A percentile compares a stretch with the other conserved stretches of the same genome.
Conservation (phyloP, 208 protist species). For the Trichomonas gallinae region DNA sequence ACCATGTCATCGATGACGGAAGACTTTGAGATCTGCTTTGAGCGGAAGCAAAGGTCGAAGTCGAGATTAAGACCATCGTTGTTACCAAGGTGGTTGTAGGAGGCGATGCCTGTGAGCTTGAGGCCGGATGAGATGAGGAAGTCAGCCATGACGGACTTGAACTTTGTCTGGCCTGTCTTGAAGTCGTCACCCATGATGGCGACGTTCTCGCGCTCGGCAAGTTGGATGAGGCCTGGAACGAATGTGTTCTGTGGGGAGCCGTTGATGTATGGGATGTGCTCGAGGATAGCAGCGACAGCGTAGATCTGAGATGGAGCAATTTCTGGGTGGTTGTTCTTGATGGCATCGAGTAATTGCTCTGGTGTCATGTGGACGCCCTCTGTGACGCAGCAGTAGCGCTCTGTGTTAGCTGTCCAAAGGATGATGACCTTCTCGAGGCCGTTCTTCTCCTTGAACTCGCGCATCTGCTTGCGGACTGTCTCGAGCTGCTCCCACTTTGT, state of each 20-base stretch:
- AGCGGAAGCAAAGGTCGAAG: conserved; percentile 41
- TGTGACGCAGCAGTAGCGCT: conserved; percentile 73
- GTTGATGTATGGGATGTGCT: conserved; percentile 89
- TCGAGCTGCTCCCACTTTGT: conserved; percentile 76
- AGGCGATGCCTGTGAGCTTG: conserved; percentile 66
- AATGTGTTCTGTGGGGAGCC: conserved; percentile 96
- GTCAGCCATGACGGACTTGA: conserved; percentile 92
- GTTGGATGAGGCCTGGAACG: conserved; percentile 58
- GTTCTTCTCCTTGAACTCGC: conserved; percentile 59
- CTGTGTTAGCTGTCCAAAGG: conserved; percentile 94
- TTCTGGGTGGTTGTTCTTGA: conserved; percentile 57
- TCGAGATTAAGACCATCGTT: conserved; percentile 94
- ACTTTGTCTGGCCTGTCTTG: conserved; percentile 98
- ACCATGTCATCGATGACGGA: conserved; percentile 98
- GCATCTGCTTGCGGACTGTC: conserved; percentile 75
- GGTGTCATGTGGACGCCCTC: conserved; percentile 79
- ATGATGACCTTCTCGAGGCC: conserved; percentile 83
- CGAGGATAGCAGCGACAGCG: conserved; percentile 81
- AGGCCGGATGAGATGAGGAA: conserved; percentile 86
- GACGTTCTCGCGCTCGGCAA: conserved; percentile 43
- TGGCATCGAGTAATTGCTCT: conserved; percentile 70
- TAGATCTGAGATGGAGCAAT: conserved; percentile 85
- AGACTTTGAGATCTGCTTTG: conserved; percentile 95
- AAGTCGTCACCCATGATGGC: conserved; percentile 93
- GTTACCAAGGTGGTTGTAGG: conserved; percentile 95